Evolutionary conservation across 2,329 filamentous ascomycete species (phyloP).

Genomic region (Xylariales sp.): DNA sequence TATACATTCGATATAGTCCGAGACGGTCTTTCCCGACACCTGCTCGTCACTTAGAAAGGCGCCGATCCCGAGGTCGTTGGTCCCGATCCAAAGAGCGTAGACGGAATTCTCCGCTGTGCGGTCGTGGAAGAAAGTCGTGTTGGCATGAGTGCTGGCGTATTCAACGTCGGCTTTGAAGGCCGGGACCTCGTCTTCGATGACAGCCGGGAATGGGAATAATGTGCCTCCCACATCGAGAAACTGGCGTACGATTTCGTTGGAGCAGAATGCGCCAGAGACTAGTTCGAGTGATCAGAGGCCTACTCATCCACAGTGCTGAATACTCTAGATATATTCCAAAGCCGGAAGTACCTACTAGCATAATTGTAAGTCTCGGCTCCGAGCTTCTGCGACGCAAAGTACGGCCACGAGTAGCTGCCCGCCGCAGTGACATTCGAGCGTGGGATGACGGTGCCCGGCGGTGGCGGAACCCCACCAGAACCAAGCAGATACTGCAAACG

Average conservation of each 20-base stretch:
- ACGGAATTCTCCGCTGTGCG: conserved; percentile 70
- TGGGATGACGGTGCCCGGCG: conserved; percentile 64
- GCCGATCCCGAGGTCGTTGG: conserved; percentile 77
- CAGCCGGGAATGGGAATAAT: conserved; percentile 68
- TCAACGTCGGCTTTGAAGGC: conserved; percentile 64
- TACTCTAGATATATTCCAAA: not conserved
- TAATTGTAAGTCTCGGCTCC: conserved; percentile 72
- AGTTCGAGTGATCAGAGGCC: conserved; percentile 14
- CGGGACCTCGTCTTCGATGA: conserved; percentile 70
- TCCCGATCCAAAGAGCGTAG: conserved; percentile 83
- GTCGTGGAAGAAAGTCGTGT: conserved; percentile 56
- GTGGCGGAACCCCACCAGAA: conserved; percentile 70
- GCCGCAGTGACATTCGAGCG: conserved; percentile 65
- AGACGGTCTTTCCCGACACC: conserved; percentile 64
- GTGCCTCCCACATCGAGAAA: conserved; percentile 58
- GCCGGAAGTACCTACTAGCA: conserved; percentile 55
- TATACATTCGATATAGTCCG: conserved; percentile 75
- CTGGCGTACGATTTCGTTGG: conserved; percentile 73
- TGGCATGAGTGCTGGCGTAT: conserved; percentile 43
- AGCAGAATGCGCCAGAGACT: conserved; percentile 78
- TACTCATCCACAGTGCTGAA: not conserved
- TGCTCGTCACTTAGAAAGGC: conserved; percentile 76
- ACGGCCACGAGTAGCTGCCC: conserved; percentile 76
- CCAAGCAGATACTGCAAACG: conserved; percentile 71
- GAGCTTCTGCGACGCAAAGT: conserved; percentile 71